A percentile compares a stretch with the other conserved stretches of the same genome.
These are phyloP conservation scores for Colletotrichum tamarilloi DNA, from an alignment of 2,329 filamentous ascomycete species.

Conservation along the genomic window DNA sequence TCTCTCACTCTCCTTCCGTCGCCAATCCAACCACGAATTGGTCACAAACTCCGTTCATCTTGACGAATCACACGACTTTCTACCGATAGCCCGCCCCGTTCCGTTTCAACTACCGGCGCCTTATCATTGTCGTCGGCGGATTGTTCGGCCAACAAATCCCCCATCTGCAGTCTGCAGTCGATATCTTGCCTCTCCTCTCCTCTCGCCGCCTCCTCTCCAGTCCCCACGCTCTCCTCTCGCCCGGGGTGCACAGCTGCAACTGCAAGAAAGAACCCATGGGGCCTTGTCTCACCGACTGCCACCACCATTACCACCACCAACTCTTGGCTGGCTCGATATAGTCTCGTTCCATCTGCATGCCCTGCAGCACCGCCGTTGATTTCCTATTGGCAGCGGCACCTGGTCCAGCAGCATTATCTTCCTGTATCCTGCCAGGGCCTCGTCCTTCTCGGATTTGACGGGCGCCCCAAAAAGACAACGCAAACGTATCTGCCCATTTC, in stretches of 20 bases:
- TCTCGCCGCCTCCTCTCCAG: neutral
- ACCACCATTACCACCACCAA: constrained; percentile 9
- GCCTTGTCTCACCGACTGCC: neutral
- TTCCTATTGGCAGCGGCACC: constrained; percentile 24
- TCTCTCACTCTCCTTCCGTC: neutral
- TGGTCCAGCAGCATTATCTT: neutral
- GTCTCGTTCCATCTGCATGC: constrained; percentile 30
- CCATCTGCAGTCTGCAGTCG: neutral
- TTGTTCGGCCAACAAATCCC: neutral
- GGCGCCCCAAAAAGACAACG: neutral
- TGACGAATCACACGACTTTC: neutral
- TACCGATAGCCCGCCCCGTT: neutral
- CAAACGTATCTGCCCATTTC: constrained; percentile 1
- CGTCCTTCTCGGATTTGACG: constrained; percentile 23
- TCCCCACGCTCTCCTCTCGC: neutral
- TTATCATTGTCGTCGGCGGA: neutral
- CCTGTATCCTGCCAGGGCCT: neutral
- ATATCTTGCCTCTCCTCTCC: neutral
- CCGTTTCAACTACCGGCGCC: neutral
- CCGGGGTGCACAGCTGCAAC: neutral
- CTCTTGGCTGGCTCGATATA: constrained; percentile 18
- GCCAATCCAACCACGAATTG: neutral
- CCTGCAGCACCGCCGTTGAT: constrained; percentile 20
- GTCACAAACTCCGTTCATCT: neutral
- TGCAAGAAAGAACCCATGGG: neutral